A percentile compares a stretch with the other conserved stretches of the same genome.
phyloP scores from a whole-genome alignment of 148 eudicot genomes.

The Rhododendron molle region DNA sequence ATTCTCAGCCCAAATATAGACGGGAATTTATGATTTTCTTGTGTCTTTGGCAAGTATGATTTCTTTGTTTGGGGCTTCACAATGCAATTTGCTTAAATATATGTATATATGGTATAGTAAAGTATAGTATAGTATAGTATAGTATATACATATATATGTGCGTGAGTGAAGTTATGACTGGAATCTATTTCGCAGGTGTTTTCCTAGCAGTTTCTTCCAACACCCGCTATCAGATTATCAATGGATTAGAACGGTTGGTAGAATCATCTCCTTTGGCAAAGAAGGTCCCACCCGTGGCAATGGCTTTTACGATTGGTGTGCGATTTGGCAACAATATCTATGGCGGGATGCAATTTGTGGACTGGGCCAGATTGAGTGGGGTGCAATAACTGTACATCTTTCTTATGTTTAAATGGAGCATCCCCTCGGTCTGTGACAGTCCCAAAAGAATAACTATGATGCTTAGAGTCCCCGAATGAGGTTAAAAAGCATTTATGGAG shows the following conservation, averaged over 20 bases:
- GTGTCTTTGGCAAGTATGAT: not conserved
- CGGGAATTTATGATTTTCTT: not conserved
- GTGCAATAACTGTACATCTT: constrained; percentile 31
- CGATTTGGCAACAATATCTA: constrained; percentile 65
- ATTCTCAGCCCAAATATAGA: not conserved
- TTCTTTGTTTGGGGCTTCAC: not conserved
- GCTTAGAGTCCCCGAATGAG: not conserved
- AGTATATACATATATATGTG: no score
- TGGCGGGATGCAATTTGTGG: constrained; percentile 69
- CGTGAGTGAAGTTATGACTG: not conserved
- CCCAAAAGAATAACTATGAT: not conserved
- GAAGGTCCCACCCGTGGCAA: constrained; percentile 47
- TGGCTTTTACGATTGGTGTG: constrained; percentile 64
- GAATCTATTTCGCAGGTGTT: constrained; percentile 43
- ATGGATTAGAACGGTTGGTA: constrained; percentile 72
- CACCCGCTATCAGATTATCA: constrained; percentile 76
- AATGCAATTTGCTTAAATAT: not conserved
- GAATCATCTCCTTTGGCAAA: constrained; percentile 59
- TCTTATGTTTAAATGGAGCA: not conserved
- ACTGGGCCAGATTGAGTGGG: constrained; percentile 61
- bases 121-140: no score
- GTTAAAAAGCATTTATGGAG: not conserved
- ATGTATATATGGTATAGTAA: no score
- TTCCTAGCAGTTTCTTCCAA: constrained; percentile 87
- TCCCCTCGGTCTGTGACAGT: not conserved